Evolutionary conservation across 139 green algal species (phyloP), one percentile per base, ranked within the genome.

Genomic region (Chlorella sp.): DNA sequence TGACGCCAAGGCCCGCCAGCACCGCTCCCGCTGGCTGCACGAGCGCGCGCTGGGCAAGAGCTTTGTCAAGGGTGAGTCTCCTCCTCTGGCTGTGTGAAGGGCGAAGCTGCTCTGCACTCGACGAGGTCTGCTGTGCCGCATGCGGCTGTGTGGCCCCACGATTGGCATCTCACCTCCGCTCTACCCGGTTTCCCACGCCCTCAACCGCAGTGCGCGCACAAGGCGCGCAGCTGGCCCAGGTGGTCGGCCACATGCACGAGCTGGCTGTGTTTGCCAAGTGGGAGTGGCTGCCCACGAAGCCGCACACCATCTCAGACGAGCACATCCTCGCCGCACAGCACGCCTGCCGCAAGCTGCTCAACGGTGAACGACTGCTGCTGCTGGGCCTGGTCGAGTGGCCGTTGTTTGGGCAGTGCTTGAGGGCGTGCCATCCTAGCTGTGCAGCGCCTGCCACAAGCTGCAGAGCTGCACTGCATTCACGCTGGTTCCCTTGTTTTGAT

Each of bases 181-280:
- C 38, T 38, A n/a, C 22, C 17, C 8, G 38, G 20, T 40, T 38
- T 17, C 22, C 40, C 70, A 73, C n/a, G 11, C 28, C 64, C 30
- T 70, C 40, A 24, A 40, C 44, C 69, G 76, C 78, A 65, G 64
- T 84, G 64, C 80, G 70, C 40, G 65, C 58, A 32, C 67, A n/a
- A 36, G 67, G 80, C 46, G 46, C 67, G 11, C 67, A 74, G 43
- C 46, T 84, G 44, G 80, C 65, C 22, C 34, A 7, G 44, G 40
- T 41, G 41, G 67, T 84, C 43, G 34, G 32, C 5, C 65, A 84
- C 64, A 76, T 84, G 80, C 41, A 60, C 43, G 80, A 84, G 80
- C 80, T 84, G 65, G 80, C 80, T 6, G n/a, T 84, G 65, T 84
- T 84, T 74, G 67, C 80, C 1, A 48, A 51, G 30, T 84, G 54